Conservation (phyloP, 139 green algal species). For the Picochlorum sp. region DNA sequence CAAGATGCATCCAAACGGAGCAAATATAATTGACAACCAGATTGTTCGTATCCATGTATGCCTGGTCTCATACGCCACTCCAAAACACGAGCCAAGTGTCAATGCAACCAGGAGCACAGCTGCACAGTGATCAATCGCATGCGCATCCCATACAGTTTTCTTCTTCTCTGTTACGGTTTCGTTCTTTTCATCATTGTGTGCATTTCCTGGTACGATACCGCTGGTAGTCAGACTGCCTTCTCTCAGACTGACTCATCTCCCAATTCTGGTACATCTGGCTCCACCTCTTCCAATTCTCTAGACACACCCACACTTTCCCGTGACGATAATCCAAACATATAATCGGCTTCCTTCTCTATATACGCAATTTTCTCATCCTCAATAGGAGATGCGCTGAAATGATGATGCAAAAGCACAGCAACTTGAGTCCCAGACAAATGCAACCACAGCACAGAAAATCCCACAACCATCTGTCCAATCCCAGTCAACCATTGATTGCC, state of each 20-base stretch:
- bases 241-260: not conserved
- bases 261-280: conserved; percentile 18
- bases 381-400: conserved; percentile 13
- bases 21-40: conserved; percentile 34
- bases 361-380: conserved; percentile 12
- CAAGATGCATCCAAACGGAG: conserved; percentile 30
- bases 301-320: not conserved
- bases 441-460: conserved; percentile 31
- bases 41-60: conserved; percentile 21
- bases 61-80: conserved; percentile 3
- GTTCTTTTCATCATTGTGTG: not conserved
- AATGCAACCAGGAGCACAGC: conserved; percentile 14
- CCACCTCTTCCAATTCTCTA: conserved; percentile 2
- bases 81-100: conserved; percentile 6
- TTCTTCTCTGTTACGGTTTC: not conserved
- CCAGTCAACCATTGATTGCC: conserved; percentile 38
- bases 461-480: conserved; percentile 31
- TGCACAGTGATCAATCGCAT: conserved; percentile 6
- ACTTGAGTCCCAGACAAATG: conserved; percentile 46
- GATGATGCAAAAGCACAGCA: conserved; percentile 26
- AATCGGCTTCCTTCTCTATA: not conserved
- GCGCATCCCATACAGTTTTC: not conserved
- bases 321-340: not conserved
- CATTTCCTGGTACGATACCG: not conserved
- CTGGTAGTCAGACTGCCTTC: not conserved